Base-by-base conservation (phyloP, 2,329 filamentous ascomycete species). In the Colletotrichum neosansevieriae region DNA sequence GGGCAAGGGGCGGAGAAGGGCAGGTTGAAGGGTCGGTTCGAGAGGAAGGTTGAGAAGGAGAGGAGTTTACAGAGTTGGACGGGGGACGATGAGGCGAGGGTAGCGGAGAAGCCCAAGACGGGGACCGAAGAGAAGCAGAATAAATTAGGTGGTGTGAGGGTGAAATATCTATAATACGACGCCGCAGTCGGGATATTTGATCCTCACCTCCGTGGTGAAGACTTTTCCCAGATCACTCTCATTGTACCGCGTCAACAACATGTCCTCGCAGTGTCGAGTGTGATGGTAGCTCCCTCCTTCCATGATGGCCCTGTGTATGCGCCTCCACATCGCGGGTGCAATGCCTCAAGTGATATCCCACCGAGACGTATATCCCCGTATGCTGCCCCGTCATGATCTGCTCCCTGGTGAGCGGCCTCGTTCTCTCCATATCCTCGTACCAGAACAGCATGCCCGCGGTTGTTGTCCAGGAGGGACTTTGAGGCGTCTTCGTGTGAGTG, bases 31-130 rank as follows among this genome's bases (percentile, higher is more conserved):
- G 64, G 54, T 3, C 54, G 58, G 47, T 36, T 53, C 12, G 70
- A 71, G 44, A 51, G 59, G 45, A 70, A 63, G 63, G 58, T 53
- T 3, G 70, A 71, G 45, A 70, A 71, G 59, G 68, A 65, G 4
- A 45, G 19, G 51, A 64, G 58, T 15, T 21, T 70, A 15, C 42
- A 65, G 51, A 65, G 40, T 11, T 68, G 65, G 65, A 34, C 36
- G 13, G 38, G 49, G 3, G 51, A 63, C 15, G 36, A 15, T 15
- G 36, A 15, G 36, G 36, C 13, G 12, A 15, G 3, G 2, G 36
- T 38, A 29, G 29, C 29, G 29, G 29, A 29, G 29, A 29, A 7
- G 29, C 29, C 6, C 9, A 1, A 2, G 29, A 29, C 29, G 7
- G 7, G 29, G 7, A 29, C 29, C 4, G 6, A 29, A 4, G 24